These are phyloP conservation scores for Cytospora schulzeri DNA, from an alignment of 2,329 filamentous ascomycete genomes.

Conservation along the genomic window DNA sequence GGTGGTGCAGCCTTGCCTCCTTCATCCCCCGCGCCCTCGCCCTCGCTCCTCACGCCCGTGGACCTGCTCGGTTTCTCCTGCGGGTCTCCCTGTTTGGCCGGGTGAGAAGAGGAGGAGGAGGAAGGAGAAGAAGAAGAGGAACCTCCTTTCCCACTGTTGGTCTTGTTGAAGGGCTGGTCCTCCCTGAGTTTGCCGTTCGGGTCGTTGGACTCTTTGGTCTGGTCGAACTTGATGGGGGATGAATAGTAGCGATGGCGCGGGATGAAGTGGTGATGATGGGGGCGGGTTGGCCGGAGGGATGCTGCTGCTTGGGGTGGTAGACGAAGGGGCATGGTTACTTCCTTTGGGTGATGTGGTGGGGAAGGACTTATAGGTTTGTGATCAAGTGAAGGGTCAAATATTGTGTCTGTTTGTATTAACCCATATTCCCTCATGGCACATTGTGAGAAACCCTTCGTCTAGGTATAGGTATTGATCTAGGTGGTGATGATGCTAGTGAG, in stretches of 20 bases:
- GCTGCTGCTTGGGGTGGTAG: not conserved
- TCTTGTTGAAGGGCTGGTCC: not conserved
- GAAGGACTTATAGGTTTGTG: not conserved
- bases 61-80: not conserved
- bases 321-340: not conserved
- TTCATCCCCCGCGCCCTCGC: not conserved
- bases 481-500: not conserved
- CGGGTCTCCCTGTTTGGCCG: not conserved
- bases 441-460: no score
- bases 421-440: no score
- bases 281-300: not conserved
- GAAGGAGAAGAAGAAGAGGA: no score
- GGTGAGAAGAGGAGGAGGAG: no score
- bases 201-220: conserved; percentile 1
- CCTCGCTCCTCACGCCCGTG: not conserved
- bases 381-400: not conserved
- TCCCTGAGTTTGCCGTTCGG: not conserved
- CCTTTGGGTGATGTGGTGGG: not conserved
- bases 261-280: not conserved
- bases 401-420: no score
- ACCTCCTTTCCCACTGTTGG: not conserved
- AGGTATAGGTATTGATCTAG: no score
- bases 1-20: not conserved
- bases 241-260: not conserved
- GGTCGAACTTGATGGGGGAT: not conserved